phyloP scores from a whole-genome alignment of 331 rosid species.

The Rosa hybrid region DNA sequence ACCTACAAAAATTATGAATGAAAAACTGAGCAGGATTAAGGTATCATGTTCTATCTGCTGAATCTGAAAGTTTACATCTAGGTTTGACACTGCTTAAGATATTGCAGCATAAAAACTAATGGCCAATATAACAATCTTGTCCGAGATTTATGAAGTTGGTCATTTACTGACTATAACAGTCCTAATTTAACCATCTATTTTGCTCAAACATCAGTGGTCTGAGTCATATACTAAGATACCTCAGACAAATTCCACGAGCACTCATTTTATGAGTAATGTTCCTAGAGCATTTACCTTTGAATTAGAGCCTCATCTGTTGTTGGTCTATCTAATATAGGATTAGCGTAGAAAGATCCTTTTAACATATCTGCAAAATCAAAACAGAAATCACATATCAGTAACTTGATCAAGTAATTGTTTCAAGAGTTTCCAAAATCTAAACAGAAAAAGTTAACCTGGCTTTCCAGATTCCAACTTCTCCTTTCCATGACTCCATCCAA shows the following conservation, averaged over 20 bases:
- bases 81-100: constrained; percentile 7
- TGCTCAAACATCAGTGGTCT: constrained; percentile 13
- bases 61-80: constrained; percentile 15
- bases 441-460: constrained; percentile 54
- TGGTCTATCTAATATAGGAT: constrained; percentile 83
- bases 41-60: constrained; percentile 15
- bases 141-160: background rate
- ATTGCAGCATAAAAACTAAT: background rate
- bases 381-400: constrained; percentile 2
- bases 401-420: background rate
- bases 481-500: constrained; percentile 99
- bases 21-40: constrained; percentile 29
- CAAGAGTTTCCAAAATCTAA: background rate
- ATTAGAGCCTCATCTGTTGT: constrained; percentile 73
- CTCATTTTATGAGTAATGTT: constrained; percentile 12
- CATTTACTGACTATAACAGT: background rate
- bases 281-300: constrained; percentile 51
- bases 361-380: constrained; percentile 57
- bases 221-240: constrained; percentile 11
- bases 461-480: constrained; percentile 95
- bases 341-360: constrained; percentile 94
- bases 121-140: background rate
- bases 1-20: constrained; percentile 45
- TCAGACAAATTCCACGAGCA: constrained; percentile 2
- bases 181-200: constrained; percentile 7